Evolutionary conservation across 768 basidiomycete genomes (phyloP).

Genomic region (Lepiota venenata): DNA sequence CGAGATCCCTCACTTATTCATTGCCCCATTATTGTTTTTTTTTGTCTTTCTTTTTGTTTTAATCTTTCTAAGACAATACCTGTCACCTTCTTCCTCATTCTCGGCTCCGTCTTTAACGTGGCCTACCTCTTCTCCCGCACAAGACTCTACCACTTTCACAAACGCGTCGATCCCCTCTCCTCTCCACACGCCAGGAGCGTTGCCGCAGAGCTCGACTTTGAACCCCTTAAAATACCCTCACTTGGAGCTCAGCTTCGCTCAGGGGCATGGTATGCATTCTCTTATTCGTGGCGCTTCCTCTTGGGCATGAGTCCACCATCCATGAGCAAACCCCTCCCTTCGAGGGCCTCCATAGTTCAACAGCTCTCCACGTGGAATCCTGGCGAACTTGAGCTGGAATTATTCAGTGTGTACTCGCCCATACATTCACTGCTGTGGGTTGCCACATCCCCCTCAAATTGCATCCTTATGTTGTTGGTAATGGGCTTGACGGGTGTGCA

Average conservation of each 20-base stretch:
- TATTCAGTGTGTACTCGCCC: slow-evolving; percentile 79
- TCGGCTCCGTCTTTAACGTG: slow-evolving; percentile 52
- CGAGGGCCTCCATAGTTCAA: slow-evolving; percentile 54
- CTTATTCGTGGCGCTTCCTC: slow-evolving; percentile 63
- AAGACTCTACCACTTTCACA: slow-evolving; percentile 64
- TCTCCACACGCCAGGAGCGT: slow-evolving; percentile 73
- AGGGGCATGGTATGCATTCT: slow-evolving; percentile 49
- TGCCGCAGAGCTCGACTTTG: slow-evolving; percentile 46
- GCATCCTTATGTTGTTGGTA: slow-evolving; percentile 66
- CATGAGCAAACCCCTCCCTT: slow-evolving; percentile 26
- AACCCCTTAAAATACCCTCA: slow-evolving; percentile 41
- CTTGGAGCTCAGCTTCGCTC: slow-evolving; percentile 38
- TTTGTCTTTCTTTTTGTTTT: background rate
- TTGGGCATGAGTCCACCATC: slow-evolving; percentile 54
- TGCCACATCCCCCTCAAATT: slow-evolving; percentile 66
- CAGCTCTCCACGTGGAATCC: slow-evolving; percentile 80
- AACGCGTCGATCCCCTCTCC: slow-evolving; percentile 58
- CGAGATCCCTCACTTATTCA: slow-evolving; percentile 10
- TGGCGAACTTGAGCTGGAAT: slow-evolving; percentile 60
- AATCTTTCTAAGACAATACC: slow-evolving; percentile 55
- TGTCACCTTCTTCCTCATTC: slow-evolving; percentile 52
- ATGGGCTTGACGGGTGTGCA: slow-evolving; percentile 68
- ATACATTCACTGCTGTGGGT: slow-evolving; percentile 74
- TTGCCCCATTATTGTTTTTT: too few relatives aligned
- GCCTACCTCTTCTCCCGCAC: slow-evolving; percentile 71